These are phyloP conservation scores for Hordeum pubiflorum DNA, from an alignment of 202 grass and related monocot species.

Conservation along the genomic window DNA sequence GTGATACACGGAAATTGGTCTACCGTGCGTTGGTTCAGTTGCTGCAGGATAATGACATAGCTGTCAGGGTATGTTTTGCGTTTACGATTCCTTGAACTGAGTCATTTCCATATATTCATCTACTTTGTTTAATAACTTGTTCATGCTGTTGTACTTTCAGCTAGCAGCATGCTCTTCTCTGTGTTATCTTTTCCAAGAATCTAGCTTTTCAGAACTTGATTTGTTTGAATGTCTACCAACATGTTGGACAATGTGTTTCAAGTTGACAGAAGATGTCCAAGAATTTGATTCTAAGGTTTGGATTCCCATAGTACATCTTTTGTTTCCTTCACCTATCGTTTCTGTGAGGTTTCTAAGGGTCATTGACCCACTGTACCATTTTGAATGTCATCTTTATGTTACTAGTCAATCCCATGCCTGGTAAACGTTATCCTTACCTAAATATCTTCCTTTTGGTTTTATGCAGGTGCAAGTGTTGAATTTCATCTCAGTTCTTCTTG, in stretches of 20 bases:
- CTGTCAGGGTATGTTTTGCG: constrained; percentile 63
- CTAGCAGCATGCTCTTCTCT: constrained; percentile 90
- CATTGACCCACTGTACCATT: not conserved
- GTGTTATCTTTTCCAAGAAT: constrained; percentile 97
- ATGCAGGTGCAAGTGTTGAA: constrained; percentile 94
- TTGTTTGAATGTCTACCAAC: constrained; percentile 84
- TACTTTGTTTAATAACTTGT: constrained; percentile 35
- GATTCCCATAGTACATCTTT: constrained; percentile 4
- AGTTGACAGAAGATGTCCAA: constrained; percentile 86
- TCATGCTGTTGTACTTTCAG: constrained; percentile 48
- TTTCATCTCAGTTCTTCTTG: constrained; percentile 93
- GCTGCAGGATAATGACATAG: constrained; percentile 78
- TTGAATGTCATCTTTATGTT: constrained; percentile 4
- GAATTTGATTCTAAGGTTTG: constrained; percentile 99
- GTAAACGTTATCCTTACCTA: not conserved
- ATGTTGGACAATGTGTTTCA: constrained; percentile 97
- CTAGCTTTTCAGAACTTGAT: constrained; percentile 86
- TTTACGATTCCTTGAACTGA: constrained; percentile 16
- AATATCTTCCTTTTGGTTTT: constrained; percentile 9
- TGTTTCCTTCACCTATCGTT: constrained; percentile 18
- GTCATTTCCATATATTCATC: constrained; percentile 3
- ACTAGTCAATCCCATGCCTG: constrained; percentile 1
- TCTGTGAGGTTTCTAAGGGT: not conserved
- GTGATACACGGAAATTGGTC: constrained; percentile 75
- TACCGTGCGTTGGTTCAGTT: constrained; percentile 87